These are phyloP conservation scores for Haberlea rhodopensis DNA, from an alignment of 257 asterid genomes.

Conservation along the genomic window DNA sequence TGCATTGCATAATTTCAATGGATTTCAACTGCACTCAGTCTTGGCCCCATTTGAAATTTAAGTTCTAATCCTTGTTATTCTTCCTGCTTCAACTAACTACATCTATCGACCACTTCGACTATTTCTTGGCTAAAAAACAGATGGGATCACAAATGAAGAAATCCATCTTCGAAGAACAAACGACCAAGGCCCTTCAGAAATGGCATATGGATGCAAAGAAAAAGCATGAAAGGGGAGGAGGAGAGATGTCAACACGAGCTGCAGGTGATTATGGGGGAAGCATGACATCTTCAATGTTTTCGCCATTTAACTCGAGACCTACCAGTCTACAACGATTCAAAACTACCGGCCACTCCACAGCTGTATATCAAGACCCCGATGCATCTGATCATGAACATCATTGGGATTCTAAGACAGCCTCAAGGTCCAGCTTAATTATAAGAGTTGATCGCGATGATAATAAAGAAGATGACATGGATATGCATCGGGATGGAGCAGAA, in stretches of 20 bases:
- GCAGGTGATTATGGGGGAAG: conserved; percentile 48
- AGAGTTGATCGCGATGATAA: conserved; percentile 15
- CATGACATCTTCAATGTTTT: conserved; percentile 62
- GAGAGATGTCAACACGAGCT: conserved; percentile 47
- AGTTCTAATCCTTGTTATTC: no score
- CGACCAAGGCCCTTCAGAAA: conserved; percentile 79
- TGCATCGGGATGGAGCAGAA: conserved; percentile 27
- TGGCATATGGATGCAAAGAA: conserved; percentile 92
- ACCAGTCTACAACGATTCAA: conserved; percentile 63
- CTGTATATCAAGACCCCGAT: conserved; percentile 39
- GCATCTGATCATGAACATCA: conserved; percentile 67
- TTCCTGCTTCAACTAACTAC: neutral
- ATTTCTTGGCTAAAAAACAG: conserved; percentile 30
- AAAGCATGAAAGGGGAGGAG: conserved; percentile 45
- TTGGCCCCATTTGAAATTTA: no score
- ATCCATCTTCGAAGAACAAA: conserved; percentile 84
- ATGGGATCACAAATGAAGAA: conserved; percentile 89
- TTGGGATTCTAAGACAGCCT: conserved; percentile 35
- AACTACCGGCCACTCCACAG: conserved; percentile 55
- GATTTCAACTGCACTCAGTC: no score
- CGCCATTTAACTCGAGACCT: conserved; percentile 52
- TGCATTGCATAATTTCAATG: no score
- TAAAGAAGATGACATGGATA: neutral
- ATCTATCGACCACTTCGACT: neutral
- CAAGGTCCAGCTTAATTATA: conserved; percentile 41